Evolutionary conservation across 495 filamentous ascomycete genomes (phyloP), one percentile per base, ranked within the genome.

Genomic region (Hyaloscypha variabilis): DNA sequence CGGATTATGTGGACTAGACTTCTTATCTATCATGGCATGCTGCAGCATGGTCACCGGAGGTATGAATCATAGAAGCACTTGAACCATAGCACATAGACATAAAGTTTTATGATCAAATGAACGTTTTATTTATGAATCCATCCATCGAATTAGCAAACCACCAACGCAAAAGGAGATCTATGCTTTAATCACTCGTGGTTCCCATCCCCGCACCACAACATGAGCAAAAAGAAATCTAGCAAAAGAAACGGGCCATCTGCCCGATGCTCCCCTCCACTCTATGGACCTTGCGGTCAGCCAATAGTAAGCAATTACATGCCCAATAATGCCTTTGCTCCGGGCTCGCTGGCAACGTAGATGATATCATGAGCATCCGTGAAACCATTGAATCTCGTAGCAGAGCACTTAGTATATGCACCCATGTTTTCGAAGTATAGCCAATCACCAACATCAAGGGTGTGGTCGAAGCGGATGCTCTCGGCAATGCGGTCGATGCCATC

Each of bases 361-460:
- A 95, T 90, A 71, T 97, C 90, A 72, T 98, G 94, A 70, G 87
- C 85, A 76, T 98, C 90, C 55, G 87, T 90, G 79, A 97, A 98
- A n/a, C 95, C 95, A 72, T 99, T 99, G 91, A 99, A 99, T 62
- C 88, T 87, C 62, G 95, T 98, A 68, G 95, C 94, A 50, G 93
- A 97, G 82, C 93, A 97, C 82, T 89, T 94, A 70, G 95, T 97
- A 76, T 99, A 99, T 60, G 95, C 95, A 58, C 95, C 95, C 95
- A 99, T 99, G 42, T 97, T 87, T 79, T 96, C 92, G 73, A 98
- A 99, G 77, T 95, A 98, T 21, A 99, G 82, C 95, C 95, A 99
- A 75, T 99, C 95, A 31, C 94, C 94, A 17, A 94, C 90, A 73
- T 97, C 88, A 29, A 99, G 74, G 51, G 88, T 82, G 23, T 88